A percentile compares a stretch with the other conserved stretches of the same genome.
Evolutionary conservation across 306 rosid species (phyloP).

Genomic region (Acacia crassicarpa): DNA sequence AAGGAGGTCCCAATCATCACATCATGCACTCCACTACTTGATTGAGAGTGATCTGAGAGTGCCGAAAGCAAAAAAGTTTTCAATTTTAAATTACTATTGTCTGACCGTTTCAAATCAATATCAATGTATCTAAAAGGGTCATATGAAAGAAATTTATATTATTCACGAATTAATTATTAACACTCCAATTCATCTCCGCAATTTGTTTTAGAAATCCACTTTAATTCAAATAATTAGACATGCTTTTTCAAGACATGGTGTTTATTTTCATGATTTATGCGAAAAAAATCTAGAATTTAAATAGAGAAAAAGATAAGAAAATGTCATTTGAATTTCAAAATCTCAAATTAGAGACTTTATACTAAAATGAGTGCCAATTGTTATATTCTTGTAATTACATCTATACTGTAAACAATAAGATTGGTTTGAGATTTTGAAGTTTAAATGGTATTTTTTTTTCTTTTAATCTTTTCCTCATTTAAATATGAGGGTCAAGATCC

Average conservation of each 20-base stretch:
- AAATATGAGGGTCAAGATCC: no score
- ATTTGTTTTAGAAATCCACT: not conserved
- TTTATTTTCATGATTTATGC: not conserved
- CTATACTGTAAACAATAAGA: no score
- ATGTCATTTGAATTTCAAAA: no score
- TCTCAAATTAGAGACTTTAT: no score
- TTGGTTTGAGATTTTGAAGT: fast-evolving
- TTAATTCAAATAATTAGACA: not conserved
- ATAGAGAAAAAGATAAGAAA: no score
- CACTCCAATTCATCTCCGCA: not conserved
- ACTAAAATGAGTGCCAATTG: no score
- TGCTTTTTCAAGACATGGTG: not conserved
- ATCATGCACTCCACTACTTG: not conserved
- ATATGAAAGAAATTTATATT: not conserved
- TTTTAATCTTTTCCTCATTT: no score
- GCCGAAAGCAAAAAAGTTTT: not conserved
- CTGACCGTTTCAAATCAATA: not conserved
- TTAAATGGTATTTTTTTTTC: no score
- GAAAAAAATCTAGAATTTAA: no score
- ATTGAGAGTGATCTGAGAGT: not conserved
- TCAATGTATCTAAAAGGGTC: not conserved
- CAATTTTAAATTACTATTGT: not conserved
- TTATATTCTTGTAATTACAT: no score
- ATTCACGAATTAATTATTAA: not conserved
- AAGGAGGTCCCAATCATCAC: not conserved